phyloP scores from a whole-genome alignment of 116 monocot species.

The Phalaenopsis hybrid region DNA sequence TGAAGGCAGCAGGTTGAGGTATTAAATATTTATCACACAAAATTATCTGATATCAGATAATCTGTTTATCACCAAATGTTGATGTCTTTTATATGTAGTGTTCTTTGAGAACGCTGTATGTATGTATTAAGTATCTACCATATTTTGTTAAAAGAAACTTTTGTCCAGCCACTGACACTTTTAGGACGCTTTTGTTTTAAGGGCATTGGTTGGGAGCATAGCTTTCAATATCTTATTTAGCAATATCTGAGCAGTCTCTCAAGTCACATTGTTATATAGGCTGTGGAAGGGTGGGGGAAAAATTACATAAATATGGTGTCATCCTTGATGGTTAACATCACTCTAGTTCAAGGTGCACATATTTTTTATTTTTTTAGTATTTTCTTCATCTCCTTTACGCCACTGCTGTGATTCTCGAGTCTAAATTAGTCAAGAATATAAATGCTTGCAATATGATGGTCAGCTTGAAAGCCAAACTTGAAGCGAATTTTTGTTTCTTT shows the following conservation, averaged over 20 bases:
- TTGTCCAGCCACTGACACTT: neutral
- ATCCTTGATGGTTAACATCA: neutral
- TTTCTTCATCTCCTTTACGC: too few species aligned
- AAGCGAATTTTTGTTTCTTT: too few species aligned
- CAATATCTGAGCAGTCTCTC: neutral
- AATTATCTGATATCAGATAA: too few species aligned
- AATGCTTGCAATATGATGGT: too few species aligned
- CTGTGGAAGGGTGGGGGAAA: neutral
- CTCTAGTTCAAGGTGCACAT: neutral
- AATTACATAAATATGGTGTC: neutral
- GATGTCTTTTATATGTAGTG: too few species aligned
- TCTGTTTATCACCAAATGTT: too few species aligned
- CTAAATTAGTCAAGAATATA: too few species aligned
- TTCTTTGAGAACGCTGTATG: too few species aligned
- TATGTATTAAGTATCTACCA: neutral
- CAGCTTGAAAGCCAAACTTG: too few species aligned
- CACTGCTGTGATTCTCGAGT: too few species aligned
- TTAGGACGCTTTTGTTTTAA: neutral
- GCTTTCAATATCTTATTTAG: neutral
- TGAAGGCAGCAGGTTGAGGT: too few species aligned
- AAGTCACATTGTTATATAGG: neutral
- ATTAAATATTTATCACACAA: too few species aligned
- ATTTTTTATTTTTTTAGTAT: neutral
- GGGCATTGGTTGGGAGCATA: neutral
- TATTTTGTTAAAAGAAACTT: neutral